Percentiles rank a stretch among this genome's conserved stretches.
Conservation (phyloP, 176 grass and related monocot species). For the Oryza coarctata region DNA sequence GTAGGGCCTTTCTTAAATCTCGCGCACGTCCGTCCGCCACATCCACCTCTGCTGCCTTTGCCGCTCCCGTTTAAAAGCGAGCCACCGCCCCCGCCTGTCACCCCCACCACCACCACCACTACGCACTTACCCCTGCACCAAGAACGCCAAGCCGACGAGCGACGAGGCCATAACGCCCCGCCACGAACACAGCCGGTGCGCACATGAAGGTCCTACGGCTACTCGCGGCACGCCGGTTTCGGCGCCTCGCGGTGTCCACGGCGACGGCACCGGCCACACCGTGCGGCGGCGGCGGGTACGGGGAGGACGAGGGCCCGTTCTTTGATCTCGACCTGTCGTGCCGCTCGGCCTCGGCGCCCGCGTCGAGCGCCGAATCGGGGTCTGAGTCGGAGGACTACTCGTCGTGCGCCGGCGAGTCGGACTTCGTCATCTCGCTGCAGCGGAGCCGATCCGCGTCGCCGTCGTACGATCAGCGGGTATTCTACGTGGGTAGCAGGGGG, state of each 20-base stretch:
- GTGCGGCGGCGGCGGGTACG: background rate
- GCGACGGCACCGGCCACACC: slow-evolving; percentile 47
- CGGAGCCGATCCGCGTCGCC: slow-evolving; percentile 37
- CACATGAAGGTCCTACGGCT: slow-evolving; percentile 53
- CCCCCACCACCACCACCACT: background rate
- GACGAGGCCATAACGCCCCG: background rate
- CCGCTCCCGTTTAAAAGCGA: slow-evolving; percentile 51
- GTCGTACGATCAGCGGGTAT: slow-evolving; percentile 53
- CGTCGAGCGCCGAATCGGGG: slow-evolving; percentile 48
- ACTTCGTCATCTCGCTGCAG: slow-evolving; percentile 52
- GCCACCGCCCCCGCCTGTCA: background rate
- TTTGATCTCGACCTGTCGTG: slow-evolving; percentile 69
- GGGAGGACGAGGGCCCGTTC: slow-evolving; percentile 71
- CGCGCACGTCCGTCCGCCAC: background rate
- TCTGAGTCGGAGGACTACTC: slow-evolving; percentile 48
- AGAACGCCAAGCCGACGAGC: background rate
- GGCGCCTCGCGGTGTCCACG: slow-evolving; percentile 37
- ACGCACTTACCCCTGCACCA: background rate
- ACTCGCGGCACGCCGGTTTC: slow-evolving; percentile 37
- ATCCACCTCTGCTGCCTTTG: slow-evolving; percentile 11
- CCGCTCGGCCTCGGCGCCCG: slow-evolving; percentile 41
- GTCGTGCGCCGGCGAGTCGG: slow-evolving; percentile 32
- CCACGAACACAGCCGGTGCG: background rate
- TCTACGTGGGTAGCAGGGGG: slow-evolving; percentile 30
- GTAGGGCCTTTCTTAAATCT: background rate